Evolutionary conservation across 2,329 filamentous ascomycete genomes (phyloP).

Genomic region (Xylariaceae sp.): DNA sequence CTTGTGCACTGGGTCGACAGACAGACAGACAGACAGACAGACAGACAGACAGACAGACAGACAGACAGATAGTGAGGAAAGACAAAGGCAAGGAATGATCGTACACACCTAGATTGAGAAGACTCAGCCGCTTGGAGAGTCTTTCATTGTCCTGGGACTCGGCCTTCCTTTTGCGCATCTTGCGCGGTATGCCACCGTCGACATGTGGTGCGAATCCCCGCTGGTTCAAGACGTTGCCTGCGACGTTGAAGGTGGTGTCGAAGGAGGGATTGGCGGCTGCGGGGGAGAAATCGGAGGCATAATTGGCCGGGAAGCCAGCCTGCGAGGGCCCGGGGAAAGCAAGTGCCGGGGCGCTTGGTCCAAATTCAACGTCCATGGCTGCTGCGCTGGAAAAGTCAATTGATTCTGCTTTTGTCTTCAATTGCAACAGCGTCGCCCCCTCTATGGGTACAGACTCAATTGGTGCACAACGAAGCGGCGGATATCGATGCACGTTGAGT

Average conservation of each 20-base stretch:
- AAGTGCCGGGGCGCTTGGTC: constrained; percentile 25
- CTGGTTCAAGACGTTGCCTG: not conserved
- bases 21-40: no score
- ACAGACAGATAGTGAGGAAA: no score
- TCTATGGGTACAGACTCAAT: no score
- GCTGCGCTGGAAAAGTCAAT: constrained; percentile 4
- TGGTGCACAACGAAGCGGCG: not conserved
- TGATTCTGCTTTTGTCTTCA: constrained; percentile 10
- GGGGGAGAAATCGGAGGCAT: constrained; percentile 13
- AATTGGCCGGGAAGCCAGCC: constrained; percentile 15
- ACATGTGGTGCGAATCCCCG: constrained; percentile 8
- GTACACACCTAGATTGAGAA: constrained; percentile 75
- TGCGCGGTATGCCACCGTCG: constrained; percentile 26
- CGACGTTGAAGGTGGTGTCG: not conserved
- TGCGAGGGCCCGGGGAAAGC: constrained; percentile 11
- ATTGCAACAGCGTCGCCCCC: not conserved
- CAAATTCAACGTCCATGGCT: constrained; percentile 31
- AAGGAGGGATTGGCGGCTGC: constrained; percentile 9
- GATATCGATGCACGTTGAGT: not conserved
- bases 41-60: no score
- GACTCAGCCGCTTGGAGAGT: constrained; percentile 80
- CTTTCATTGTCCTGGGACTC: constrained; percentile 68
- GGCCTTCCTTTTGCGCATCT: constrained; percentile 62
- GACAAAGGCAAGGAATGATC: constrained; percentile 12
- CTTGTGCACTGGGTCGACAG: constrained; percentile 31